Conservation (phyloP, 2,329 filamentous ascomycete species). For the Alternaria gaisen region DNA sequence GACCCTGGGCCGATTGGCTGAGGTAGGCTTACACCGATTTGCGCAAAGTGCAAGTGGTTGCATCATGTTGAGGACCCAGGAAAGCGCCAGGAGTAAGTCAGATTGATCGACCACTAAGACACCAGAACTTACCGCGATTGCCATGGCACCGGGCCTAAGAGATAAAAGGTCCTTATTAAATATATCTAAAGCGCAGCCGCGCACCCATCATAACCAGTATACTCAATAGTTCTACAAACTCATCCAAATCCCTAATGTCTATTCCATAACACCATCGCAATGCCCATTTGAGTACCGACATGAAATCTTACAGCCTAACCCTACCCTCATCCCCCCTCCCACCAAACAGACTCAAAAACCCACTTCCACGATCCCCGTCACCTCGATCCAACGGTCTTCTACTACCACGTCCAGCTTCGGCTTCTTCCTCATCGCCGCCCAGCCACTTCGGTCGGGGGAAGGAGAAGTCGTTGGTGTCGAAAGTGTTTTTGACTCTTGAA, state of each 20-base stretch:
- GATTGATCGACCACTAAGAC: background rate
- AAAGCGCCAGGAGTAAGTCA: background rate
- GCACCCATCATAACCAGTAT: background rate
- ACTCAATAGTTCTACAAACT: background rate
- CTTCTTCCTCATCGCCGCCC: constrained; percentile 61
- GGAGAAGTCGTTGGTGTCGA: constrained; percentile 71
- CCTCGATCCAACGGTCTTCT: constrained; percentile 11
- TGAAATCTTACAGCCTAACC: constrained; percentile 37
- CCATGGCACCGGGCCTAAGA: background rate
- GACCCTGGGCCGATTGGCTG: too few species aligned
- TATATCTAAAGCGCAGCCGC: background rate
- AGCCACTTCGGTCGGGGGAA: constrained; percentile 80
- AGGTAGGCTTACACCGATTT: background rate
- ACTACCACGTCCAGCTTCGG: constrained; percentile 17
- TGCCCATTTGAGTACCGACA: constrained; percentile 1
- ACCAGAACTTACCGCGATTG: background rate
- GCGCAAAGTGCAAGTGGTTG: background rate
- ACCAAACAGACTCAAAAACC: constrained; percentile 45
- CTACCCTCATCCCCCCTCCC: constrained; percentile 45
- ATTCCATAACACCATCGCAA: constrained; percentile 1
- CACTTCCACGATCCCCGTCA: constrained; percentile 23
- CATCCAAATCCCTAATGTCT: background rate
- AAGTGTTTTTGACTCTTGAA: constrained; percentile 88
- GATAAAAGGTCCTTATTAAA: background rate
- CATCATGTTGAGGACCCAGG: background rate